Percentiles rank a stretch among this genome's conserved stretches.
Evolutionary conservation across 2,329 filamentous ascomycete genomes (phyloP).

Genomic region (Kalaharituber pfeilii): DNA sequence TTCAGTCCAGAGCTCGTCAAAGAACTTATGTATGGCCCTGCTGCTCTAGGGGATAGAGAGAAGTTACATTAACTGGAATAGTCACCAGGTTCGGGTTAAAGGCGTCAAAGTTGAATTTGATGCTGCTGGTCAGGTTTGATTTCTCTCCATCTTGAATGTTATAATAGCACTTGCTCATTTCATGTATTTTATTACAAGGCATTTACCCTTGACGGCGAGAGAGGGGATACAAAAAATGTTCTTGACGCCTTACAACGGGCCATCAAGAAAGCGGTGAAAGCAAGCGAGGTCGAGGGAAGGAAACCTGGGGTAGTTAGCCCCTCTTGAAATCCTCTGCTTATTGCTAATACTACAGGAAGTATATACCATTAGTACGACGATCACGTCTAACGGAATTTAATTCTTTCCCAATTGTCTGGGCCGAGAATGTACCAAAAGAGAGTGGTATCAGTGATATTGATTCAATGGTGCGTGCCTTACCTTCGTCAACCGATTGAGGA

Average conservation of each 20-base stretch:
- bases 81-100: neutral
- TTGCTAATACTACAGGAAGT: neutral
- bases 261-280: slow-evolving; percentile 3
- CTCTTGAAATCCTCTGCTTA: neutral
- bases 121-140: neutral
- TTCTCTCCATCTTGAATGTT: neutral
- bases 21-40: neutral
- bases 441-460: too few relatives aligned
- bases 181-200: slow-evolving; percentile 2
- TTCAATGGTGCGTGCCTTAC: neutral
- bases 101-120: neutral
- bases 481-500: neutral
- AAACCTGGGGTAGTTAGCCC: slow-evolving; percentile 1
- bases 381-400: slow-evolving; percentile 13
- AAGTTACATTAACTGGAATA: neutral
- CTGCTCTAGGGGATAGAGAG: neutral
- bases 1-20: neutral
- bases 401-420: slow-evolving; percentile 8
- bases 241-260: slow-evolving; percentile 11
- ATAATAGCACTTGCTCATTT: too few relatives aligned
- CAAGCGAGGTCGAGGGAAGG: slow-evolving; percentile 2
- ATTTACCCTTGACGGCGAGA: slow-evolving; percentile 16
- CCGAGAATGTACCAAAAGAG: slow-evolving; percentile 6
- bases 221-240: slow-evolving; percentile 7
- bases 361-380: slow-evolving; percentile 11